These are phyloP conservation scores for Mortierella sp. DNA, from an alignment of 371 early-diverging fungal species.

Conservation along the genomic window DNA sequence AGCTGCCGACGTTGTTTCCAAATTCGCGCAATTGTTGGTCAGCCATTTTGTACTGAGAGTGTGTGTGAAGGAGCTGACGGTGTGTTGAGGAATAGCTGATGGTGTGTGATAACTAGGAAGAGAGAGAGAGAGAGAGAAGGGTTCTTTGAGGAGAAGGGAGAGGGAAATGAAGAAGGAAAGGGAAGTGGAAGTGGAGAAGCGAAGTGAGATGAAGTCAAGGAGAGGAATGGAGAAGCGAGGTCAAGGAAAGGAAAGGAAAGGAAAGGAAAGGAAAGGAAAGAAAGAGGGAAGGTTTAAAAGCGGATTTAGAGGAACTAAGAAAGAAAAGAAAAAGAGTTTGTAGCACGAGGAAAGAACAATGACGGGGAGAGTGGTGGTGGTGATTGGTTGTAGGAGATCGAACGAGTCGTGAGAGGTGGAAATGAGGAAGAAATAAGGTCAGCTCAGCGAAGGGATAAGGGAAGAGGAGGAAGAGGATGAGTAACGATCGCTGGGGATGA, in stretches of 20 bases:
- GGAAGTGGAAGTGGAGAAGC: too few species aligned
- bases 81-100: background rate
- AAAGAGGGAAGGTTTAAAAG: background rate
- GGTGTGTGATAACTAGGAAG: background rate
- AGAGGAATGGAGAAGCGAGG: background rate
- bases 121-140: background rate
- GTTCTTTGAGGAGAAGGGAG: background rate
- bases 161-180: background rate
- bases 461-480: background rate
- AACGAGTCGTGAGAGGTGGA: background rate
- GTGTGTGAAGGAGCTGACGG: background rate
- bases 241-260: background rate
- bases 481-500: background rate
- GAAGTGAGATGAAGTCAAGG: too few species aligned
- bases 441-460: background rate
- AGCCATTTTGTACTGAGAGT: constrained; percentile 31
- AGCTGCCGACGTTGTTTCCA: constrained; percentile 24
- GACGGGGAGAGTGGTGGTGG: background rate
- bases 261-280: background rate
- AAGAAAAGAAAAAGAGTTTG: background rate
- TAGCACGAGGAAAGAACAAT: background rate
- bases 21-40: constrained; percentile 47
- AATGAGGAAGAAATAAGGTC: background rate
- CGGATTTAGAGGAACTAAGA: background rate
- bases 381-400: background rate